Evolutionary conservation across 2,329 filamentous ascomycete genomes (phyloP).

Genomic region (Ascosphaera apis): DNA sequence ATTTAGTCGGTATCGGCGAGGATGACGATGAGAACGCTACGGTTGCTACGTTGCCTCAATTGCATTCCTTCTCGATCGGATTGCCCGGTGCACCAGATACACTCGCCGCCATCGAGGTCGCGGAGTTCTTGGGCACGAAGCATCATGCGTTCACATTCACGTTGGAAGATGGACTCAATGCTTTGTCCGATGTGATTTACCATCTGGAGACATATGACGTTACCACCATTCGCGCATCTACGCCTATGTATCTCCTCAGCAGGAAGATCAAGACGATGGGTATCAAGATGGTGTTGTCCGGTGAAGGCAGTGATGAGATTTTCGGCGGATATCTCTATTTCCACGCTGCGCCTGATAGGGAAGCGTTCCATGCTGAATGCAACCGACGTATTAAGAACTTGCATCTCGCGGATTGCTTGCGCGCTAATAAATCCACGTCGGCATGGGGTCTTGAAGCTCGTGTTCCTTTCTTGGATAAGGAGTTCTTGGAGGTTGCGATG

Average conservation of each 20-base stretch:
- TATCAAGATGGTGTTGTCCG: slow-evolving; percentile 97
- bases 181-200: slow-evolving; percentile 90
- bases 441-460: slow-evolving; percentile 96
- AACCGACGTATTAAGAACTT: slow-evolving; percentile 90
- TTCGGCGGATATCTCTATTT: slow-evolving; percentile 98
- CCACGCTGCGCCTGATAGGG: slow-evolving; percentile 75
- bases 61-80: slow-evolving; percentile 98
- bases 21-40: slow-evolving; percentile 80
- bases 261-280: slow-evolving; percentile 99
- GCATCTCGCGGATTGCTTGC: slow-evolving; percentile 83
- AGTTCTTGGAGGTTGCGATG: slow-evolving; percentile 86
- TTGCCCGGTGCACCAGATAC: slow-evolving; percentile 83
- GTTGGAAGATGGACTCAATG: slow-evolving; percentile 89
- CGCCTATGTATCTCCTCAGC: slow-evolving; percentile 92
- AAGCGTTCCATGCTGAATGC: slow-evolving; percentile 88
- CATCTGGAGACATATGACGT: slow-evolving; percentile 97
- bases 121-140: slow-evolving; percentile 90
- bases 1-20: slow-evolving; percentile 46
- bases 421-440: slow-evolving; percentile 96
- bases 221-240: slow-evolving; percentile 92
- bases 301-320: slow-evolving; percentile 93
- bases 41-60: slow-evolving; percentile 72
- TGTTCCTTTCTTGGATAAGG: slow-evolving; percentile 92
- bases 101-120: slow-evolving; percentile 74
- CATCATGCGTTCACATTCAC: slow-evolving; percentile 98